phyloP scores from a whole-genome alignment of 345 rosid genomes.

The Excoecaria cochinchinensis region DNA sequence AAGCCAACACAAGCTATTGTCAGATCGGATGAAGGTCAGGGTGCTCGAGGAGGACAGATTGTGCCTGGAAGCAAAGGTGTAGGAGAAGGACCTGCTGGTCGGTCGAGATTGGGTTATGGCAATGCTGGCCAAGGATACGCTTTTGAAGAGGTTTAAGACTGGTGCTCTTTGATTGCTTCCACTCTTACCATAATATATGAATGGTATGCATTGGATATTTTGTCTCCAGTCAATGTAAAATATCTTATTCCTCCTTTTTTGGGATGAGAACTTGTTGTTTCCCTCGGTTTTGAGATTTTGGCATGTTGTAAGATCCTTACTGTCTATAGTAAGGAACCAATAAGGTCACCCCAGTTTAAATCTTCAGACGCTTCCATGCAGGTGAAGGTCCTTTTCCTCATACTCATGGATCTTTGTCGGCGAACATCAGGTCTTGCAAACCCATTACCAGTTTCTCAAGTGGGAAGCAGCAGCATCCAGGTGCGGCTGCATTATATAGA shows the following conservation, averaged over 20 bases:
- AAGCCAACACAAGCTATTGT: slow-evolving; percentile 57
- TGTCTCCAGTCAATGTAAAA: no score
- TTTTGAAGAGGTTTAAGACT: slow-evolving; percentile 75
- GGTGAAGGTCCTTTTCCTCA: slow-evolving; percentile 96
- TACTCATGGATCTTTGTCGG: slow-evolving; percentile 95
- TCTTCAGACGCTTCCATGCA: slow-evolving; percentile 30
- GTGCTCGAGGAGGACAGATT: slow-evolving; percentile 59
- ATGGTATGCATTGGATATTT: neutral
- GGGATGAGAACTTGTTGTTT: neutral
- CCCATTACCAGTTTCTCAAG: slow-evolving; percentile 93
- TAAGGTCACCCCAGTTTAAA: neutral
- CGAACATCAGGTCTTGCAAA: slow-evolving; percentile 71
- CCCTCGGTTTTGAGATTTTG: neutral
- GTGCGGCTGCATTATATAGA: slow-evolving; percentile 97
- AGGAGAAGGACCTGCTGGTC: slow-evolving; percentile 75
- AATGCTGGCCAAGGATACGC: slow-evolving; percentile 99
- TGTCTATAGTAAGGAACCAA: neutral
- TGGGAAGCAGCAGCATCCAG: slow-evolving; percentile 82
- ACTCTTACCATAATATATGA: no score
- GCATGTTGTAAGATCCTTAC: neutral
- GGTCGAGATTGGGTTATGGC: slow-evolving; percentile 81
- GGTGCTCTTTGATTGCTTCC: neutral
- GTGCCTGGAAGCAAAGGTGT: slow-evolving; percentile 70
- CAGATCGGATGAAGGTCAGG: slow-evolving; percentile 73
- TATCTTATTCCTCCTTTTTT: neutral